Conservation (phyloP, 2,329 filamentous ascomycete genomes). For the Diaporthe capsici region DNA sequence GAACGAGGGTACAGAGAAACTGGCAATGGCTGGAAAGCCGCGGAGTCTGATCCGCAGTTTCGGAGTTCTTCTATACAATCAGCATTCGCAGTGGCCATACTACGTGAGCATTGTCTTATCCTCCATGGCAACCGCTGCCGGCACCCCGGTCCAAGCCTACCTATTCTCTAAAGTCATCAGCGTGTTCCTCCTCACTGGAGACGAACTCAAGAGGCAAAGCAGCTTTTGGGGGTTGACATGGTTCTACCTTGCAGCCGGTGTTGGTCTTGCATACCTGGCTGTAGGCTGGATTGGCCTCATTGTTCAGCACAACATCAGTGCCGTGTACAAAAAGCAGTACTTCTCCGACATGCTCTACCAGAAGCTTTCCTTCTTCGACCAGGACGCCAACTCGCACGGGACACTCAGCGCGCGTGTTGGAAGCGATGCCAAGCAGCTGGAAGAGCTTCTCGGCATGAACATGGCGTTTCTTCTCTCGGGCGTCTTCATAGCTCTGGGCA, state of each 20-base stretch:
- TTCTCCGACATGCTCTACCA: conserved; percentile 71
- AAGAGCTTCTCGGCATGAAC: conserved; percentile 82
- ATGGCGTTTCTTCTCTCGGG: conserved; percentile 75
- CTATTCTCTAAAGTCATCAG: conserved; percentile 89
- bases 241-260: conserved; percentile 76
- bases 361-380: conserved; percentile 72
- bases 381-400: conserved; percentile 62
- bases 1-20: not conserved
- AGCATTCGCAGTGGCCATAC: conserved; percentile 13
- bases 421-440: conserved; percentile 70
- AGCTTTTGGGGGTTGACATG: conserved; percentile 94
- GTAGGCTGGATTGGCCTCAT: conserved; percentile 52
- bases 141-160: conserved; percentile 61
- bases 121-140: conserved; percentile 45
- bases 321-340: conserved; percentile 65
- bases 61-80: conserved; percentile 1
- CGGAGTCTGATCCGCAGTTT: conserved; percentile 11
- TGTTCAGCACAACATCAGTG: conserved; percentile 11
- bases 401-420: conserved; percentile 70
- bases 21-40: not conserved
- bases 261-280: conserved; percentile 68
- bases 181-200: conserved; percentile 55
- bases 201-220: conserved; percentile 55
- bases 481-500: conserved; percentile 66
- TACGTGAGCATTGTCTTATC: not conserved